Evolutionary conservation across 371 early-diverging fungal genomes (phyloP).

Genomic region (Rhizopus sp.): DNA sequence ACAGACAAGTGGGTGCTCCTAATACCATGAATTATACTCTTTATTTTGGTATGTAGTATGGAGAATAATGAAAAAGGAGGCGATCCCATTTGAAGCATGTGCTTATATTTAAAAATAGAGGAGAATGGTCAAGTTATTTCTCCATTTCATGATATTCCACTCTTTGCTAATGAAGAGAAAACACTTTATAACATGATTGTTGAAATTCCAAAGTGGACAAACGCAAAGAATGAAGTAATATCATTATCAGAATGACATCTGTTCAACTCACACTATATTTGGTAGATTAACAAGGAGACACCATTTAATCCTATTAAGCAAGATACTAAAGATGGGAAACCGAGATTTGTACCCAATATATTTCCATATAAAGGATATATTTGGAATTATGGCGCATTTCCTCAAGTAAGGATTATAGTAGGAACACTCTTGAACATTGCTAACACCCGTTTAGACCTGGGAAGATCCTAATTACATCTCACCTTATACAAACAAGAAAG

Average conservation of each 20-base stretch:
- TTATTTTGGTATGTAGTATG: conserved; percentile 67
- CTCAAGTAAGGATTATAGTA: conserved; percentile 46
- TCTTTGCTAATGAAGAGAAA: conserved; percentile 78
- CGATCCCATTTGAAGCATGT: not conserved
- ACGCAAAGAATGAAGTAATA: conserved; percentile 94
- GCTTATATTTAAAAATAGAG: conserved; percentile 20
- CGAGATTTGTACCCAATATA: conserved; percentile 90
- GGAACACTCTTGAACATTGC: not conserved
- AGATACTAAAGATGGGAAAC: conserved; percentile 94
- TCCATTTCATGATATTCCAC: conserved; percentile 96
- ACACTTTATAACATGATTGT: conserved; percentile 88
- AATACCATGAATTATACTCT: conserved; percentile 88
- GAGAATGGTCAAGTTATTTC: conserved; percentile 65
- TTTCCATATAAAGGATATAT: conserved; percentile 97
- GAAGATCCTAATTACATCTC: conserved; percentile 86
- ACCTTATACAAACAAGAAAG: conserved; percentile 80
- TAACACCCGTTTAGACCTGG: conserved; percentile 73
- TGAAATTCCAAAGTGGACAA: conserved; percentile 97
- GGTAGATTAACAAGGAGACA: conserved; percentile 77
- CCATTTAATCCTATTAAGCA: conserved; percentile 94
- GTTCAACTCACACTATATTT: not conserved
- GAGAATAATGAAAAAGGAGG: conserved; percentile 10
- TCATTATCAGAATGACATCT: not conserved
- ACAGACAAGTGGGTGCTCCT: conserved; percentile 68
- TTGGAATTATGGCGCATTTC: conserved; percentile 97